Evolutionary conservation across 2,329 filamentous ascomycete species (phyloP).

Genomic region (Clathrospora elynae): DNA sequence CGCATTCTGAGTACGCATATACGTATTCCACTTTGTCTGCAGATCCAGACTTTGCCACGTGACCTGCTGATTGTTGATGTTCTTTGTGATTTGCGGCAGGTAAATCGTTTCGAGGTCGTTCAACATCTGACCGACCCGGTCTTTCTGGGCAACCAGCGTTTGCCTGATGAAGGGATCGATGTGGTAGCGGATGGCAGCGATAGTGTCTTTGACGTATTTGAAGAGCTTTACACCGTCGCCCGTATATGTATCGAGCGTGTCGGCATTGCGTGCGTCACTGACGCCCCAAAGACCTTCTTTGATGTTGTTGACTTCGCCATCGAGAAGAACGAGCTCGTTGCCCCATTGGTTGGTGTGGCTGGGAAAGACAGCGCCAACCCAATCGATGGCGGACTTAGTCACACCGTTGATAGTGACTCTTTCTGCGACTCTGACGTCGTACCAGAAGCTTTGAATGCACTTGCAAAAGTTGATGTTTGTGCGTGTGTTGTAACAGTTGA

Average conservation of each 20-base stretch:
- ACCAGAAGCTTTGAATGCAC: slow-evolving; percentile 5
- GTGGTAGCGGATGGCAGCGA: slow-evolving; percentile 4
- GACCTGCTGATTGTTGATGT: background rate
- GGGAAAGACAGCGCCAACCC: slow-evolving; percentile 1
- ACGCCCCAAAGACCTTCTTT: slow-evolving; percentile 4
- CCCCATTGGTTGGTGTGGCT: background rate
- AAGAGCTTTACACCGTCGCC: slow-evolving; percentile 2
- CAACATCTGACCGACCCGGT: slow-evolving; percentile 1
- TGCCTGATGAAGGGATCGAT: background rate
- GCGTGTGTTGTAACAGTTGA: background rate
- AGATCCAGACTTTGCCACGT: slow-evolving; percentile 2
- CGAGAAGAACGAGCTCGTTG: slow-evolving; percentile 4
- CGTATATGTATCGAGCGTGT: background rate
- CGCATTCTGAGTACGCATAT: background rate
- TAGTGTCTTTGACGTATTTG: slow-evolving; percentile 5
- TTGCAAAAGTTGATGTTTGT: background rate
- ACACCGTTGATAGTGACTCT: slow-evolving; percentile 1
- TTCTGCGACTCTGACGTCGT: background rate
- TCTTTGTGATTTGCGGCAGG: background rate
- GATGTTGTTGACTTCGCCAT: slow-evolving; percentile 2
- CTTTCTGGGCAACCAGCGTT: slow-evolving; percentile 1
- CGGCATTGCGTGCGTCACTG: background rate
- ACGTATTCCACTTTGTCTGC: slow-evolving; percentile 5
- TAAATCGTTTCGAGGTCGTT: slow-evolving; percentile 1
- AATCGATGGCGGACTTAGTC: background rate